These are phyloP conservation scores for Colletotrichum orbiculare DNA, from an alignment of 2,329 filamentous ascomycete genomes.

Conservation along the genomic window DNA sequence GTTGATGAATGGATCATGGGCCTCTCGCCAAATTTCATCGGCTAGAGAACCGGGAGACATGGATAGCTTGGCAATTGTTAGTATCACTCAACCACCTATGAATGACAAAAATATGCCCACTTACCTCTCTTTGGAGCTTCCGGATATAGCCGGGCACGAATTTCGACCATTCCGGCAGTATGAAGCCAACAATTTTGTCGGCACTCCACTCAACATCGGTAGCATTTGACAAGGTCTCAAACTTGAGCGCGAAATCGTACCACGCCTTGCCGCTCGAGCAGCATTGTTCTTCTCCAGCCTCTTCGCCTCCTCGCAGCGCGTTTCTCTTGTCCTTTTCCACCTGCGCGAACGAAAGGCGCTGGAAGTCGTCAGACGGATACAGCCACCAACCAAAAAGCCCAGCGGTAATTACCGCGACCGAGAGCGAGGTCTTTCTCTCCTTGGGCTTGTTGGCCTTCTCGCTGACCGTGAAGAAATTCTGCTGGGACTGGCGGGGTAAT, in stretches of 20 bases:
- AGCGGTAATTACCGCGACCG: slow-evolving; percentile 47
- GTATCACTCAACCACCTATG: neutral
- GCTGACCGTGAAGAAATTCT: slow-evolving; percentile 36
- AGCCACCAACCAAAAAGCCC: slow-evolving; percentile 56
- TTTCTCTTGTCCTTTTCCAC: slow-evolving; percentile 28
- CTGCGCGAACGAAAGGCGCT: slow-evolving; percentile 44
- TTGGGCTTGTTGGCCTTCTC: slow-evolving; percentile 37
- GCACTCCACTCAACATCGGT: slow-evolving; percentile 68
- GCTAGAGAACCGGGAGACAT: slow-evolving; percentile 89
- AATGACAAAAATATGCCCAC: neutral
- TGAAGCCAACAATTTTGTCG: slow-evolving; percentile 72
- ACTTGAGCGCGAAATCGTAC: slow-evolving; percentile 57
- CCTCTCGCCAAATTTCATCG: slow-evolving; percentile 93
- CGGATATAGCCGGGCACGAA: slow-evolving; percentile 79
- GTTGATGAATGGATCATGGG: slow-evolving; percentile 83
- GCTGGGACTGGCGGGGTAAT: slow-evolving; percentile 34
- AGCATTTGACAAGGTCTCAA: slow-evolving; percentile 65
- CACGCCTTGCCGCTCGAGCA: slow-evolving; percentile 52
- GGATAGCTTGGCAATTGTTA: slow-evolving; percentile 62
- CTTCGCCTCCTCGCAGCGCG: slow-evolving; percentile 30
- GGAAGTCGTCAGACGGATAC: slow-evolving; percentile 57
- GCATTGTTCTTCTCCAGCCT: slow-evolving; percentile 39
- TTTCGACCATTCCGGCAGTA: slow-evolving; percentile 87
- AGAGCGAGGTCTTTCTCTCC: slow-evolving; percentile 40
- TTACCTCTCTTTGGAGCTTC: slow-evolving; percentile 82